Percentiles rank a stretch among this genome's conserved stretches.
These are phyloP conservation scores for Teunomyces aglyptinius DNA, from an alignment of 805 yeast genomes.

Conservation along the genomic window DNA sequence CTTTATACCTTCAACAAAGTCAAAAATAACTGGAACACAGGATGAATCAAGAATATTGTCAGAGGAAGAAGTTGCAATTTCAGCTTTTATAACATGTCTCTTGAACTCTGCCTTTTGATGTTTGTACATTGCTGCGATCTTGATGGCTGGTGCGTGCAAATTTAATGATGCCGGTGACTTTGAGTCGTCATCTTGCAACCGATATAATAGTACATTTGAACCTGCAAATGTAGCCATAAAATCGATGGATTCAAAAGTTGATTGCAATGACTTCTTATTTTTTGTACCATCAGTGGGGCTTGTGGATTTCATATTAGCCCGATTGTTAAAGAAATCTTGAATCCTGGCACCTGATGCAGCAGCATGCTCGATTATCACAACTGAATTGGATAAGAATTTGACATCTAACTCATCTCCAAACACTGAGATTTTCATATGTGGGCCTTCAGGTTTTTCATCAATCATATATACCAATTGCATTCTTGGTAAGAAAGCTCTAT, in stretches of 20 bases:
- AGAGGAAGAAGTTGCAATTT: slow-evolving; percentile 64
- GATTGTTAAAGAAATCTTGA: slow-evolving; percentile 30
- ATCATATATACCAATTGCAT: slow-evolving; percentile 56
- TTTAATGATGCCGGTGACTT: slow-evolving; percentile 50
- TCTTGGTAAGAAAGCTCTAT: slow-evolving; percentile 66
- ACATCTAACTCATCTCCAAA: slow-evolving; percentile 72
- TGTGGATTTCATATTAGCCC: slow-evolving; percentile 5
- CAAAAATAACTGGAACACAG: slow-evolving; percentile 76
- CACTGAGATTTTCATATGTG: slow-evolving; percentile 46
- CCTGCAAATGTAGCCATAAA: slow-evolving; percentile 65
- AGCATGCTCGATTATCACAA: slow-evolving; percentile 52
- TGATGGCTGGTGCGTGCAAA: slow-evolving; percentile 74
- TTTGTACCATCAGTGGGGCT: background rate
- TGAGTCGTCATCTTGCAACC: slow-evolving; percentile 38
- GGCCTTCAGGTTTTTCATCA: slow-evolving; percentile 25
- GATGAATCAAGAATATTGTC: slow-evolving; percentile 66
- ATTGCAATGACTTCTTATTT: background rate
- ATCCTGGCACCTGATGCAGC: slow-evolving; percentile 47
- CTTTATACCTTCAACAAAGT: slow-evolving; percentile 51
- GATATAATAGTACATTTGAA: slow-evolving; percentile 54
- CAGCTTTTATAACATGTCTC: slow-evolving; percentile 48
- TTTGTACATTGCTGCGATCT: slow-evolving; percentile 53
- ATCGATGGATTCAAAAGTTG: slow-evolving; percentile 40
- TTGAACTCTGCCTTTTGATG: slow-evolving; percentile 32
- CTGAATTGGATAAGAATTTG: slow-evolving; percentile 55